These are phyloP conservation scores for Fragilaria crotonensis DNA, from an alignment of 108 stramenopile genomes.

Conservation along the genomic window DNA sequence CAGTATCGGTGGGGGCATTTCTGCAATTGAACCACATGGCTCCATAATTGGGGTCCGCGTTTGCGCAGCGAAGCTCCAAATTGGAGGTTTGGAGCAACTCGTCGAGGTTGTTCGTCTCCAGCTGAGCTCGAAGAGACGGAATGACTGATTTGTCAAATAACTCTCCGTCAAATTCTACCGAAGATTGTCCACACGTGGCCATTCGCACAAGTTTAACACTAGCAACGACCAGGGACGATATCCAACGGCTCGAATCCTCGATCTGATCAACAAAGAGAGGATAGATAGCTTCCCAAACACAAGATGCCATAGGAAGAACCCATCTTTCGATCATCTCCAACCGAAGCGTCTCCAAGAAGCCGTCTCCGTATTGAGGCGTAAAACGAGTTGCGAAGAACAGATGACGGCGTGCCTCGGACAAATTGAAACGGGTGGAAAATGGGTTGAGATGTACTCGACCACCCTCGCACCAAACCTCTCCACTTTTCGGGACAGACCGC, in stretches of 20 bases:
- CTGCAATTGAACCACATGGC: conserved; percentile 91
- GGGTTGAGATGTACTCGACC: conserved; percentile 79
- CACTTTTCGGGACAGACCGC: conserved; percentile 92
- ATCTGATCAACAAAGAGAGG: not conserved
- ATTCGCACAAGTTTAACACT: conserved; percentile 6
- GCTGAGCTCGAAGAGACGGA: conserved; percentile 16
- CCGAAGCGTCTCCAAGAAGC: conserved; percentile 80
- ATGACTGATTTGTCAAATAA: conserved; percentile 22
- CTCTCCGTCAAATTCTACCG: conserved; percentile 14
- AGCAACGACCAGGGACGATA: not conserved
- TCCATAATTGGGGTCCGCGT: conserved; percentile 98
- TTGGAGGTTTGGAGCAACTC: conserved; percentile 50
- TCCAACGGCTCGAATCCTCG: not conserved
- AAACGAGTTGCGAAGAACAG: conserved; percentile 94
- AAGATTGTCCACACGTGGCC: conserved; percentile 13
- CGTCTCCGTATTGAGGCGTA: conserved; percentile 97
- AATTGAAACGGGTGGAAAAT: conserved; percentile 79
- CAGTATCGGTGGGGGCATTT: conserved; percentile 71
- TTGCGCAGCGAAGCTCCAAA: conserved; percentile 79
- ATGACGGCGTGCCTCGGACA: conserved; percentile 60
- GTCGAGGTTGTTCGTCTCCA: conserved; percentile 26
- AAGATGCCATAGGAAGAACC: conserved; percentile 48
- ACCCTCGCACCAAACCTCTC: conserved; percentile 98
- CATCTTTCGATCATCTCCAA: conserved; percentile 65
- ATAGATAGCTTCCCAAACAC: conserved; percentile 28